phyloP scores from a whole-genome alignment of 2,329 filamentous ascomycete genomes.

The Thielaviopsis ethacetica region DNA sequence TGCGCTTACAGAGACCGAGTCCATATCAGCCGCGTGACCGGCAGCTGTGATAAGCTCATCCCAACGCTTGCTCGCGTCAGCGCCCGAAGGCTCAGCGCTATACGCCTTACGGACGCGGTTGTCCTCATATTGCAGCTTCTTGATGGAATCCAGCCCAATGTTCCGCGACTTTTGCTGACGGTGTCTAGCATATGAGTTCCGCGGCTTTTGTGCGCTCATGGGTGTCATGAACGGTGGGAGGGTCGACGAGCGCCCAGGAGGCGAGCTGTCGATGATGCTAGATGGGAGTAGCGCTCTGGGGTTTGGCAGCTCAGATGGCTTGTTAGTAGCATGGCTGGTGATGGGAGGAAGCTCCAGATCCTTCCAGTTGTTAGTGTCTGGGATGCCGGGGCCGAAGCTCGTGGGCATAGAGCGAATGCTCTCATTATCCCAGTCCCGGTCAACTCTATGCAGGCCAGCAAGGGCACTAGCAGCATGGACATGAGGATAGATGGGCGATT shows the following conservation, averaged over 20 bases:
- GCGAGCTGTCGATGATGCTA: slow-evolving; percentile 56
- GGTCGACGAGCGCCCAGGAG: slow-evolving; percentile 74
- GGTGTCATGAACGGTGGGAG: slow-evolving; percentile 67
- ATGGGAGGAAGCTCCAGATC: slow-evolving; percentile 6
- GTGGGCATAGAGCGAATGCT: slow-evolving; percentile 4
- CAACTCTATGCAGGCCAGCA: slow-evolving; percentile 4
- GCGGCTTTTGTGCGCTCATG: slow-evolving; percentile 52
- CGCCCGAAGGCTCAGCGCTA: slow-evolving; percentile 64
- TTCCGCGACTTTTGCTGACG: slow-evolving; percentile 49
- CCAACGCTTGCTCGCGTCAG: slow-evolving; percentile 79
- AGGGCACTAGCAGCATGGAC: slow-evolving; percentile 5
- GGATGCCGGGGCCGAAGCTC: neutral
- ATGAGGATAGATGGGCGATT: slow-evolving; percentile 5
- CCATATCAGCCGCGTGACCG: slow-evolving; percentile 56
- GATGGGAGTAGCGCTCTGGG: slow-evolving; percentile 42
- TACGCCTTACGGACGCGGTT: slow-evolving; percentile 63
- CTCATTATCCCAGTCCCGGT: slow-evolving; percentile 4
- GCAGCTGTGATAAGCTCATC: slow-evolving; percentile 91
- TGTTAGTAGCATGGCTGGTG: slow-evolving; percentile 14
- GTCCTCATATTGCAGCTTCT: slow-evolving; percentile 26
- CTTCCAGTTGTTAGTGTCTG: slow-evolving; percentile 1
- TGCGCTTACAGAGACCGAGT: slow-evolving; percentile 65
- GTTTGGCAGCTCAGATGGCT: slow-evolving; percentile 45
- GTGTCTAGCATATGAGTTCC: slow-evolving; percentile 75
- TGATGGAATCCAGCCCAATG: slow-evolving; percentile 1